These are phyloP conservation scores for Colletotrichum coccodes DNA, from an alignment of 2,329 filamentous ascomycete genomes.

Conservation along the genomic window DNA sequence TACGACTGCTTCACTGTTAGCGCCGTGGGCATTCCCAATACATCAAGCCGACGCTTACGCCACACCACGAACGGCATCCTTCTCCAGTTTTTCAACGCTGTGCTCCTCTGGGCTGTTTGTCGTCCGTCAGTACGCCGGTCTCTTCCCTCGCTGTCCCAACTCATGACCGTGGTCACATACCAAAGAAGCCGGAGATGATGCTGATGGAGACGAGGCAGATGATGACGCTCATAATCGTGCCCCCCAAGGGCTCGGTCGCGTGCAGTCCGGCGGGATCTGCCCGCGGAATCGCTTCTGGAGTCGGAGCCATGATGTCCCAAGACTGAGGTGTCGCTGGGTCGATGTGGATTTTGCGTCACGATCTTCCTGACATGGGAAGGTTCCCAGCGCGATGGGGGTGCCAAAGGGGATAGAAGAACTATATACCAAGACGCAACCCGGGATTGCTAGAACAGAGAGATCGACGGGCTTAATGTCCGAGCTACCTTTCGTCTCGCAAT, in stretches of 20 bases:
- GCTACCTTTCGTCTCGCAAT: slow-evolving; percentile 27
- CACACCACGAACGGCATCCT: slow-evolving; percentile 54
- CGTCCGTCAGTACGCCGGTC: slow-evolving; percentile 16
- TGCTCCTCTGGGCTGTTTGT: slow-evolving; percentile 47
- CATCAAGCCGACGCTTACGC: slow-evolving; percentile 43
- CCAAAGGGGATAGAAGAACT: slow-evolving; percentile 19
- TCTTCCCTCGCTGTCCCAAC: neutral
- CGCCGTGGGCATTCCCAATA: neutral
- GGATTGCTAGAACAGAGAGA: slow-evolving; percentile 17
- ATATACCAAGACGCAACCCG: slow-evolving; percentile 24
- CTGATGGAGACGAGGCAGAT: slow-evolving; percentile 46
- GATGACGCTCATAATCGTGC: slow-evolving; percentile 47
- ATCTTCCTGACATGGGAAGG: slow-evolving; percentile 14
- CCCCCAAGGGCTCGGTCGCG: slow-evolving; percentile 42
- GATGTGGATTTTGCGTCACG: slow-evolving; percentile 8
- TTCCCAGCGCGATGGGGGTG: neutral
- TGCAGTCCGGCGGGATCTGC: slow-evolving; percentile 17
- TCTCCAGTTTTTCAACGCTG: slow-evolving; percentile 50
- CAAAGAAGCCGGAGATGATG: slow-evolving; percentile 48
- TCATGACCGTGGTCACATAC: slow-evolving; percentile 37
- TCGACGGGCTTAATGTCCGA: slow-evolving; percentile 27
- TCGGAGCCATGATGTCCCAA: slow-evolving; percentile 27
- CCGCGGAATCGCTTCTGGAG: neutral
- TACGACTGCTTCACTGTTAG: slow-evolving; percentile 56
- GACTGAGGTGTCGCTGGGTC: neutral